These are phyloP conservation scores for Flaveria ramosissima DNA, from an alignment of 129 eudicot species.

Conservation along the genomic window DNA sequence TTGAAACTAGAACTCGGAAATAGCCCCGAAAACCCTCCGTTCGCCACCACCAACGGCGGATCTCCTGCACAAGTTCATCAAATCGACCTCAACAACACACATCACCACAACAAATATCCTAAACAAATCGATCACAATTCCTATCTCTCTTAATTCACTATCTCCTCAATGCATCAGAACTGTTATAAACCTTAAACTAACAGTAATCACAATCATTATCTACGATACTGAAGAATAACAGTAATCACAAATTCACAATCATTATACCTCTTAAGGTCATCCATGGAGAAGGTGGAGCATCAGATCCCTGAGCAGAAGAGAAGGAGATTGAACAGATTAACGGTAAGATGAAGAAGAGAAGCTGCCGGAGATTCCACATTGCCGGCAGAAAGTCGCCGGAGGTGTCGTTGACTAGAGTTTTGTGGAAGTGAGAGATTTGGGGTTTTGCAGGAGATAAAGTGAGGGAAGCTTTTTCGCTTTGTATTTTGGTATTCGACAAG, in stretches of 20 bases:
- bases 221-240: constrained; percentile 32
- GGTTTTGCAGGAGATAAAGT: neutral
- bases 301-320: constrained; percentile 31
- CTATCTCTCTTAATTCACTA: too few relatives aligned
- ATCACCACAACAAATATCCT: too few relatives aligned
- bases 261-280: neutral
- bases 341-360: constrained; percentile 8
- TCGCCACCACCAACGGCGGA: constrained; percentile 48
- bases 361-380: constrained; percentile 38
- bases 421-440: neutral
- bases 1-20: constrained; percentile 47
- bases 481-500: neutral
- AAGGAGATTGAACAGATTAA: constrained; percentile 17
- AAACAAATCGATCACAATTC: too few relatives aligned
- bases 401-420: constrained; percentile 7
- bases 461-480: neutral
- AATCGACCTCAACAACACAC: too few relatives aligned
- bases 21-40: constrained; percentile 66
- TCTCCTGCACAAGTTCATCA: constrained; percentile 34
- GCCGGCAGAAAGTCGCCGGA: constrained; percentile 13
- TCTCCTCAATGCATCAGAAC: too few relatives aligned
- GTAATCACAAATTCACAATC: too few relatives aligned
- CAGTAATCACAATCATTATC: too few relatives aligned
- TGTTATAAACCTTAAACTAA: too few relatives aligned
- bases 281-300: constrained; percentile 23